These are phyloP conservation scores for Penicillium sp. DNA, from an alignment of 2,329 filamentous ascomycete species.

Conservation along the genomic window DNA sequence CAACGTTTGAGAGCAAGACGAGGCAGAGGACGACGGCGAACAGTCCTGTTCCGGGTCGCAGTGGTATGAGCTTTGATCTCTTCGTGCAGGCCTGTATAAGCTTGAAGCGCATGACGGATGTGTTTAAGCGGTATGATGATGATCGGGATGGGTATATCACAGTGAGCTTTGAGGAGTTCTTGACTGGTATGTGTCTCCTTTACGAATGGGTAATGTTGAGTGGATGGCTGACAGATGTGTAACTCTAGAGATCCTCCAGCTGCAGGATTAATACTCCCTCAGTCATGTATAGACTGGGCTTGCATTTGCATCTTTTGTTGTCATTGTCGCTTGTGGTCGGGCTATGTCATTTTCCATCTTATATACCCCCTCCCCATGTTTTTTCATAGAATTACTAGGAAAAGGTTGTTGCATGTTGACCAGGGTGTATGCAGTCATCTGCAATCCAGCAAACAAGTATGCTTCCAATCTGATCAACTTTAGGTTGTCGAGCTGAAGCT, in stretches of 20 bases:
- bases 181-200: slow-evolving; percentile 50
- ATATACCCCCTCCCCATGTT: slow-evolving; percentile 1
- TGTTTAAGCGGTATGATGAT: slow-evolving; percentile 98
- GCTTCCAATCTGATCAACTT: background rate
- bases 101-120: slow-evolving; percentile 96
- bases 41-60: slow-evolving; percentile 25
- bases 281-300: background rate
- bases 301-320: background rate
- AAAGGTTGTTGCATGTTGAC: slow-evolving; percentile 4
- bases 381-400: slow-evolving; percentile 8
- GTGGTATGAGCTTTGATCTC: slow-evolving; percentile 84
- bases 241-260: slow-evolving; percentile 31
- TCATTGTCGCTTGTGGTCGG: background rate
- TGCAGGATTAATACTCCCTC: slow-evolving; percentile 29
- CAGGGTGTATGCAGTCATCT: slow-evolving; percentile 1
- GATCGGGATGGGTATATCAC: slow-evolving; percentile 92
- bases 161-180: slow-evolving; percentile 73
- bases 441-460: background rate
- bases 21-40: slow-evolving; percentile 38
- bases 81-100: slow-evolving; percentile 98
- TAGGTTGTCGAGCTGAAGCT: too few species aligned
- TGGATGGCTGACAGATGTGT: slow-evolving; percentile 4
- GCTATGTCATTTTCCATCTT: slow-evolving; percentile 2
- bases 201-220: background rate
- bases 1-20: slow-evolving; percentile 68